phyloP scores from a whole-genome alignment of 805 yeast species.

The Hanseniaspora opuntiae region DNA sequence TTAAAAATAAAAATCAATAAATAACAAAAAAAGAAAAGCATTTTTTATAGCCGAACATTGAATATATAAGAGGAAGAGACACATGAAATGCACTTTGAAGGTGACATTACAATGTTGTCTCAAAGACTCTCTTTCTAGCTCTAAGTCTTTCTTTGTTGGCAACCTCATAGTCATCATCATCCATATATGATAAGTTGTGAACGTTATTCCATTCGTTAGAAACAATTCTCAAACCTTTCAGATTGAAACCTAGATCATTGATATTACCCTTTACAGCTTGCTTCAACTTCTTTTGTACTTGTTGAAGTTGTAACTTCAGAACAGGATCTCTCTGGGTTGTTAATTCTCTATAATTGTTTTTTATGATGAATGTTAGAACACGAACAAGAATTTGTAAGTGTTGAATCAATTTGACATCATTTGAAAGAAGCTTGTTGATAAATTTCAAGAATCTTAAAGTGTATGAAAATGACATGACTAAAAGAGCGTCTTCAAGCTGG shows the following conservation, averaged over 20 bases:
- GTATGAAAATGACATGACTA: conserved; percentile 82
- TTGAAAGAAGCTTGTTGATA: conserved; percentile 57
- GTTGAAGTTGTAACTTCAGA: conserved; percentile 50
- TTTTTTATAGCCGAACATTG: no score
- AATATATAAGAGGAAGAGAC: no score
- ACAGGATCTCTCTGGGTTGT: conserved; percentile 51
- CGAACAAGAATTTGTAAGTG: conserved; percentile 56
- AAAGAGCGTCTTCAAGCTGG: conserved; percentile 81
- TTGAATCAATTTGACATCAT: conserved; percentile 32
- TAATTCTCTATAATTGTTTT: conserved; percentile 66
- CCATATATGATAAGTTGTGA: conserved; percentile 57
- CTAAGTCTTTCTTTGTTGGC: conserved; percentile 38
- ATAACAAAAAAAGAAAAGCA: not conserved
- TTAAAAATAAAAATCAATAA: not conserved
- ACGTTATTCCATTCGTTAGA: conserved; percentile 65
- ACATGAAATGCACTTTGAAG: not conserved
- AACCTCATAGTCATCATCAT: conserved; percentile 46
- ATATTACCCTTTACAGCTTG: conserved; percentile 37
- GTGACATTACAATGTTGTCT: conserved; percentile 30
- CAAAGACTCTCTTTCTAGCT: conserved; percentile 61
- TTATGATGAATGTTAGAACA: conserved; percentile 60
- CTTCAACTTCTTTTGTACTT: conserved; percentile 52
- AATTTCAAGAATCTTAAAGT: conserved; percentile 57
- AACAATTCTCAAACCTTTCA: conserved; percentile 65
- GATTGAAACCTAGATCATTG: conserved; percentile 63